Conservation (phyloP, 73 alveolate species). For the Tetrahymena thermophila region DNA sequence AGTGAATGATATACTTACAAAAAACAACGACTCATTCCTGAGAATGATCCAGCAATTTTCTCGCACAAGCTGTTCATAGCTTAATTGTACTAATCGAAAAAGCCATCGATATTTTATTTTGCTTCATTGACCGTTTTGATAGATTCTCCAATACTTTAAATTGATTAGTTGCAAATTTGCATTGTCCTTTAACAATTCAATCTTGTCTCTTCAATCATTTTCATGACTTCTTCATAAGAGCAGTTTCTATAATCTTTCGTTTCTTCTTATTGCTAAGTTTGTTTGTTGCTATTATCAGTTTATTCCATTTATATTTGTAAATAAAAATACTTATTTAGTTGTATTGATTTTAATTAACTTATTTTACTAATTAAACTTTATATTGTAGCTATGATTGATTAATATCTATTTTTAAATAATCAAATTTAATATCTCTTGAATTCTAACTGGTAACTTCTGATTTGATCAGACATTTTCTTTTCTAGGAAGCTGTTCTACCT, state of each 20-base stretch:
- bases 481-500: neutral
- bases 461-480: too few species aligned
- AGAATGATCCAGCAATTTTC: neutral
- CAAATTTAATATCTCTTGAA: too few species aligned
- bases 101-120: neutral
- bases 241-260: neutral
- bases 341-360: neutral
- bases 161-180: neutral
- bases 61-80: neutral
- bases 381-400: too few species aligned
- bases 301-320: neutral
- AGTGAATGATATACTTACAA: neutral
- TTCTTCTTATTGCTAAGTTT: neutral
- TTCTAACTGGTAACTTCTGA: neutral
- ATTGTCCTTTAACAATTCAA: neutral
- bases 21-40: neutral
- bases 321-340: neutral
- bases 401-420: neutral
- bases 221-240: neutral
- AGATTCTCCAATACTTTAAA: neutral
- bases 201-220: neutral
- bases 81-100: neutral
- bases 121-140: neutral
- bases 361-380: neutral
- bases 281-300: neutral